Evolutionary conservation across 148 eudicot genomes (phyloP).

Genomic region (Dysphania ambrosioides): DNA sequence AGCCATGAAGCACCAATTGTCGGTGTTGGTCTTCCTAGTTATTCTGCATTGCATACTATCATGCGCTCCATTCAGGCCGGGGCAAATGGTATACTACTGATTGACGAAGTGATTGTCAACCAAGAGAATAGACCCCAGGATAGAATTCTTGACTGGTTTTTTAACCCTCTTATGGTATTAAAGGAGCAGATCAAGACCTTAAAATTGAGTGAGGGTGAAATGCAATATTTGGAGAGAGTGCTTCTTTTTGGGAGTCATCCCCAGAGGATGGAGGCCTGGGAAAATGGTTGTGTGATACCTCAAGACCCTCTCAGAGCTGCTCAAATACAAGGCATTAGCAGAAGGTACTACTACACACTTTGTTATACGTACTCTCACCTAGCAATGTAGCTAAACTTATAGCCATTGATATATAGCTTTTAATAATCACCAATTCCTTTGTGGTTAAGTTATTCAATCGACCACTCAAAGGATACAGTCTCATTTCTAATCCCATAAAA

Average conservation of each 20-base stretch:
- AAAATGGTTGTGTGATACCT: conserved; percentile 57
- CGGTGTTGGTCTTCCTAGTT: conserved; percentile 71
- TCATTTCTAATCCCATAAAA: background rate
- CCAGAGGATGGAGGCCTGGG: conserved; percentile 58
- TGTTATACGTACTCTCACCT: background rate
- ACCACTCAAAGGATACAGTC: background rate
- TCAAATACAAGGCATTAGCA: conserved; percentile 80
- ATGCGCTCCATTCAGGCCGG: conserved; percentile 58
- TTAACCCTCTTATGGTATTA: conserved; percentile 72
- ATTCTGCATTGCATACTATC: conserved; percentile 50
- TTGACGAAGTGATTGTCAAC: conserved; percentile 56
- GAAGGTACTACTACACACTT: conserved; percentile 55
- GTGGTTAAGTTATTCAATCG: background rate
- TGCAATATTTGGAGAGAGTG: conserved; percentile 58
- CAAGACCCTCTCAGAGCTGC: conserved; percentile 70
- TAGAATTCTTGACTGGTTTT: conserved; percentile 81
- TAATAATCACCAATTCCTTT: background rate
- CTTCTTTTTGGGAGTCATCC: conserved; percentile 57
- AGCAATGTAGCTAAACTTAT: background rate
- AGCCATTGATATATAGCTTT: background rate
- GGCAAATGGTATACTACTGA: conserved; percentile 56
- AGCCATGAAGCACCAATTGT: conserved; percentile 48
- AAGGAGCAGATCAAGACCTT: conserved; percentile 76
- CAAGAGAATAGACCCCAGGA: conserved; percentile 71
- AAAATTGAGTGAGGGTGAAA: conserved; percentile 55